A percentile compares a stretch with the other conserved stretches of the same genome.
Conservation (phyloP, 2,329 filamentous ascomycete genomes). For the Colletotrichum somersetense region DNA sequence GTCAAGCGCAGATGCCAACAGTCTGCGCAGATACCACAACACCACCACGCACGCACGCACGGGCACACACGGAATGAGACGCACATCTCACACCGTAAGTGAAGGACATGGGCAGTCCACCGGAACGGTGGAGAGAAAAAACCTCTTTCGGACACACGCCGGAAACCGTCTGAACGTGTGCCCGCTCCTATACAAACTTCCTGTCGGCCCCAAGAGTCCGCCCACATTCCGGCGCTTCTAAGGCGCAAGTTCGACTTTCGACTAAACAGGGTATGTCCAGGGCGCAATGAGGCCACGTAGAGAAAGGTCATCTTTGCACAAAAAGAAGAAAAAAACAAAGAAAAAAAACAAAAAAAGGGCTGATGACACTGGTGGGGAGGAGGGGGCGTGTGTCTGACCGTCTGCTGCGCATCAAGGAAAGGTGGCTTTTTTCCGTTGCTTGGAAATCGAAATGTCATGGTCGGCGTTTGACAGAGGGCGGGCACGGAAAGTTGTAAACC, state of each 20-base stretch:
- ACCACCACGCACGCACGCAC: neutral
- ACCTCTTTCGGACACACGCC: slow-evolving; percentile 9
- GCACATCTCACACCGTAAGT: neutral
- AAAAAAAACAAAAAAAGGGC: too few species aligned
- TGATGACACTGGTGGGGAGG: slow-evolving; percentile 7
- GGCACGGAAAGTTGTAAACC: slow-evolving; percentile 36
- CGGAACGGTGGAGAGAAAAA: neutral
- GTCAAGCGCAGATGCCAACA: slow-evolving; percentile 32
- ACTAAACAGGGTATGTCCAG: slow-evolving; percentile 32
- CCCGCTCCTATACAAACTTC: slow-evolving; percentile 15
- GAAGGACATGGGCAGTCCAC: slow-evolving; percentile 13
- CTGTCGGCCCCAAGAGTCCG: slow-evolving; percentile 16
- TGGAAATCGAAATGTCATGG: slow-evolving; percentile 35
- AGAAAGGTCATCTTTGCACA: slow-evolving; percentile 7
- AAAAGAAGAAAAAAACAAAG: too few species aligned
- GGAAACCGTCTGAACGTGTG: slow-evolving; percentile 26
- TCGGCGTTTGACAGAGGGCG: slow-evolving; percentile 40
- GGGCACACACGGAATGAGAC: neutral
- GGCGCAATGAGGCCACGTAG: slow-evolving; percentile 20
- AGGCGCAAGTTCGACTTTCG: slow-evolving; percentile 21
- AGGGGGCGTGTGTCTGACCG: neutral
- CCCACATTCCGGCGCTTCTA: slow-evolving; percentile 5
- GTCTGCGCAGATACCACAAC: slow-evolving; percentile 31
- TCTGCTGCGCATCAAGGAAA: slow-evolving; percentile 8
- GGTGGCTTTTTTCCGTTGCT: slow-evolving; percentile 11